These are phyloP conservation scores for Jimgerdemannia flammicorona DNA, from an alignment of 192 early-diverging fungal species.

Conservation along the genomic window DNA sequence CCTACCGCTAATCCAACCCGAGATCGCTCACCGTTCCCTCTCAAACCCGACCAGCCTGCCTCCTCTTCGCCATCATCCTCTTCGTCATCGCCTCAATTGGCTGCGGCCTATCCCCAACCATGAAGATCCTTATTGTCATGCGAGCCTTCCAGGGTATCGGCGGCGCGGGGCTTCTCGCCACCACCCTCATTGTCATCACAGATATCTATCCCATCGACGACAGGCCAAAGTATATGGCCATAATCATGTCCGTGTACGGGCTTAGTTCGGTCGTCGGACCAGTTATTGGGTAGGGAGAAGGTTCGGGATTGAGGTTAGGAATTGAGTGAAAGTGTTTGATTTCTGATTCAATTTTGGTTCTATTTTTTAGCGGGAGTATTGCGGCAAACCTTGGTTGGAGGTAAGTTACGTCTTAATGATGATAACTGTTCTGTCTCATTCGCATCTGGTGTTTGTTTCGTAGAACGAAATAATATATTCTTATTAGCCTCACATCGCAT, in stretches of 20 bases:
- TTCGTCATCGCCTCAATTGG: conserved; percentile 74
- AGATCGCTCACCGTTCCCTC: background rate
- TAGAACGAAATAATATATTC: no score
- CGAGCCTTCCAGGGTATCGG: conserved; percentile 69
- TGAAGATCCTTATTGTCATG: conserved; percentile 55
- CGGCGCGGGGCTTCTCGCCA: conserved; percentile 45
- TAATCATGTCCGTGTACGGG: conserved; percentile 76
- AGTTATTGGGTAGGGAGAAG: conserved; percentile 61
- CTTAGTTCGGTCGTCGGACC: conserved; percentile 78
- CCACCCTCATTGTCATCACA: conserved; percentile 66
- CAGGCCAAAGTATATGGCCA: conserved; percentile 74
- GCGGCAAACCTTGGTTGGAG: no score
- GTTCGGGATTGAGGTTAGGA: conserved; percentile 54
- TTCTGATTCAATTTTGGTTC: background rate
- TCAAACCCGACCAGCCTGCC: background rate
- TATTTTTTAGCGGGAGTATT: background rate
- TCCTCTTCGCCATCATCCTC: conserved; percentile 36
- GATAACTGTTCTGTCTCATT: no score
- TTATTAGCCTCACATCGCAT: no score
- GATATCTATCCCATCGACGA: conserved; percentile 73
- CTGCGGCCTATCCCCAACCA: conserved; percentile 53
- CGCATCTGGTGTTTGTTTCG: no score
- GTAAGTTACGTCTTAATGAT: no score
- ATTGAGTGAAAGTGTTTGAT: conserved; percentile 38
- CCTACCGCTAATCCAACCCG: conserved; percentile 44